Conservation (phyloP, 2,329 filamentous ascomycete genomes). For the Chrysosporium queenslandicum region DNA sequence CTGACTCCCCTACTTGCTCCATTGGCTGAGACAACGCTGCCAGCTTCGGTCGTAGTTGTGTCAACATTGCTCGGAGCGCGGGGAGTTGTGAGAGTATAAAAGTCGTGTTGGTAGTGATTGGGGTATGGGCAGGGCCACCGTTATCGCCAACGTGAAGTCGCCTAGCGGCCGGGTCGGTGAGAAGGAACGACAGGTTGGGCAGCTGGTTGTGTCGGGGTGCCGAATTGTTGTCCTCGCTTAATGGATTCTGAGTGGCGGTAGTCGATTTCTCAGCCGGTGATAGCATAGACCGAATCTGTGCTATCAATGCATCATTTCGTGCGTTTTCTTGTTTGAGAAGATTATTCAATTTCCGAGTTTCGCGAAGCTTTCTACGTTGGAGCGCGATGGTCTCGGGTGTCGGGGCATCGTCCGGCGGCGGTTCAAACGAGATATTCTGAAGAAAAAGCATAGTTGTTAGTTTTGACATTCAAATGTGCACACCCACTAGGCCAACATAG, state of each 20-base stretch:
- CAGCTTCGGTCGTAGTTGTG: conserved; percentile 57
- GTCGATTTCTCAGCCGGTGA: conserved; percentile 25
- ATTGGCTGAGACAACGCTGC: conserved; percentile 32
- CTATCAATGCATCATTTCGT: conserved; percentile 61
- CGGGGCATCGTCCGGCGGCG: conserved; percentile 34
- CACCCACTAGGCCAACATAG: no score
- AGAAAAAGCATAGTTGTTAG: neutral
- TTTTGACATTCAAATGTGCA: no score
- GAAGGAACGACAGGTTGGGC: conserved; percentile 48
- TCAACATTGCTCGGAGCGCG: conserved; percentile 60
- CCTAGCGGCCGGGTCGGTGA: conserved; percentile 40
- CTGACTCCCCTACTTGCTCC: conserved; percentile 28
- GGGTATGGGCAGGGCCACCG: conserved; percentile 29
- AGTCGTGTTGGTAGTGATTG: conserved; percentile 41
- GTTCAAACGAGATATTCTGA: conserved; percentile 32
- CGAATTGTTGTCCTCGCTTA: conserved; percentile 18
- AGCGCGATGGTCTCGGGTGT: conserved; percentile 59
- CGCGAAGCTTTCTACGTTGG: conserved; percentile 64
- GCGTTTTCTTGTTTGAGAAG: conserved; percentile 59
- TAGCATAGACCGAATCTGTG: conserved; percentile 52
- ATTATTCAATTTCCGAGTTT: conserved; percentile 64
- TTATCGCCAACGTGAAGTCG: conserved; percentile 37
- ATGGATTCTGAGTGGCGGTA: conserved; percentile 11
- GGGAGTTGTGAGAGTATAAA: conserved; percentile 79
- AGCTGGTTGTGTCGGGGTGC: conserved; percentile 17